Base-by-base conservation (phyloP, 768 basidiomycete genomes). In the Pulveroboletus sp. region DNA sequence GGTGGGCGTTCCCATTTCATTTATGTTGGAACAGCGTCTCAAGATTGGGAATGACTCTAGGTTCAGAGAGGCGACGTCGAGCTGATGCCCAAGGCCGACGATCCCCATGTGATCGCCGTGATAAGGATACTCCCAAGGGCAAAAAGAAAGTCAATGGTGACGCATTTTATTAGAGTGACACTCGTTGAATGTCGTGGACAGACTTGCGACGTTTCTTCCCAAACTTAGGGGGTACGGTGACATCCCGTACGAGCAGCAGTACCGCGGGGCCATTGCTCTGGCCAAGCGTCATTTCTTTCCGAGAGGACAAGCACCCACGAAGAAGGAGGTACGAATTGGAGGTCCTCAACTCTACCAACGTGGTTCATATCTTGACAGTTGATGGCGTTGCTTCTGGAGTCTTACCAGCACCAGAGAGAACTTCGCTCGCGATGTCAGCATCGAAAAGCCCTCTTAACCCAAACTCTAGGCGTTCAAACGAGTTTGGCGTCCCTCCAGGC, bases 161-260 rank as follows among this genome's bases (percentile, higher is more conserved):
- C 11, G 6, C 30, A 7, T 51, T 29, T 43, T 9, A 16, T 20
- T 6, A 9, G 4, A 6, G n/a, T 20, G 23, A 26, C 36, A 35
- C 29, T 37, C 2, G 22, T 40, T 57, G 14, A 52, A 43, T 27
- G 22, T 6, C 8, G 8, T 34, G 35, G 17, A 49, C 43, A 65
- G 64, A 47, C 60, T 67, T 14, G 53, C 60, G 10, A 42, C 56
- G 5, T 64, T 67, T 35, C 58, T 65, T 44, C 64, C 62, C 2
- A 67, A 67, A 31, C 34, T 65, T 24, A 57, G 62, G 39, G 65
- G 62, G 26, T 67, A 62, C 13, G 64, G 63, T 8, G 50, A 67
- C 30, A 53, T 67, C 3, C 58, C 62, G 7, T 64, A 64, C 12
- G 55, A 58, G 13, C 46, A 54, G 38, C 55, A 67, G 38, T 65